Evolutionary conservation across 169 alveolate genomes (phyloP).

Genomic region (Plasmodium sp.): DNA sequence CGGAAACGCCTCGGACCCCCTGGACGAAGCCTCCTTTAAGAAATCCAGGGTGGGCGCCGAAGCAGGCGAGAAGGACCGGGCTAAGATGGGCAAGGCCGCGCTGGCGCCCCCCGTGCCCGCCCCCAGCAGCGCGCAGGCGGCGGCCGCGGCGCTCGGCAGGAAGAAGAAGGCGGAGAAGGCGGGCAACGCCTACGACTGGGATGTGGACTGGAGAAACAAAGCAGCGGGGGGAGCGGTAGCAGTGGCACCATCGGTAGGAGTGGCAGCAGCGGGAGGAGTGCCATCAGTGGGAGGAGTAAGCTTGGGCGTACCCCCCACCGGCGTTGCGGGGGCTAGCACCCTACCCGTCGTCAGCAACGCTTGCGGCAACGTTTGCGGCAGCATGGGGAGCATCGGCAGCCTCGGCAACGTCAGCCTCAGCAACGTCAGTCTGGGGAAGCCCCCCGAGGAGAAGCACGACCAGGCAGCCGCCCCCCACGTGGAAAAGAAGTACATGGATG

Average conservation of each 20-base stretch:
- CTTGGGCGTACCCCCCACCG: not conserved
- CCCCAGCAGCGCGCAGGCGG: not conserved
- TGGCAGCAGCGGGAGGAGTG: not conserved
- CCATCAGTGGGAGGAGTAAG: not conserved
- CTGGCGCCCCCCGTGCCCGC: not conserved
- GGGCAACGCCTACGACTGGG: conserved; percentile 48
- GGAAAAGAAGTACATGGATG: not conserved
- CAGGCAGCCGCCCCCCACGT: not conserved
- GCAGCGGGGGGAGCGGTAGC: not conserved
- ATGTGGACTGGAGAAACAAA: conserved; percentile 53
- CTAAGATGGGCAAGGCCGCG: not conserved
- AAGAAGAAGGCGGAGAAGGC: conserved; percentile 19
- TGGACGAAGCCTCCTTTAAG: not conserved
- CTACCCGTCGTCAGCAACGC: too few species aligned
- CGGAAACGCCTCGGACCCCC: not conserved
- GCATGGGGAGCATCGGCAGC: not conserved
- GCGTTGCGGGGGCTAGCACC: not conserved
- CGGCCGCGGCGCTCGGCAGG: not conserved
- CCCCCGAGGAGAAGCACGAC: not conserved
- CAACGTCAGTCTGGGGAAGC: not conserved
- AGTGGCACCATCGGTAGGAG: not conserved
- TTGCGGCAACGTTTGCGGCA: too few species aligned
- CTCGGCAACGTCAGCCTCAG: not conserved
- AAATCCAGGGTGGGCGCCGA: not conserved
- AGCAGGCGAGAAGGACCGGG: not conserved